Percentiles rank a stretch among this genome's conserved stretches.
Conservation (phyloP, 2,329 filamentous ascomycete genomes). For the Davidsoniella virescens region DNA sequence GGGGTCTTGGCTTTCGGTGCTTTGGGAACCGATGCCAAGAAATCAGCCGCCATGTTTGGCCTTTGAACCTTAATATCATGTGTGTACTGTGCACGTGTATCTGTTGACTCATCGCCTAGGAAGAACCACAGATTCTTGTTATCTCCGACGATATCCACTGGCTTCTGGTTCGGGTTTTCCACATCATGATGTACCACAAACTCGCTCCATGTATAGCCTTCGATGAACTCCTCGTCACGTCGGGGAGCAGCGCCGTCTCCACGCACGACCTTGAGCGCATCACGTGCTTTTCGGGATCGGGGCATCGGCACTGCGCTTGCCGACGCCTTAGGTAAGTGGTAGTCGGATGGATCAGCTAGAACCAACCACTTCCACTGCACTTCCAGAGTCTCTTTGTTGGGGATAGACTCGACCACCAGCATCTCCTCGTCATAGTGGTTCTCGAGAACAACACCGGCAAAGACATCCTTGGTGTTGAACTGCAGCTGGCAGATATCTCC, state of each 20-base stretch:
- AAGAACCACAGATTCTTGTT: constrained; percentile 69
- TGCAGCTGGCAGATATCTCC: constrained; percentile 81
- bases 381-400: constrained; percentile 62
- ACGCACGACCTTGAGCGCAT: constrained; percentile 44
- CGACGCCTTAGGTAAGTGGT: constrained; percentile 58
- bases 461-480: constrained; percentile 68
- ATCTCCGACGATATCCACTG: constrained; percentile 12
- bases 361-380: constrained; percentile 75
- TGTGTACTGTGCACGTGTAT: constrained; percentile 81
- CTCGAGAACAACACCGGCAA: constrained; percentile 75
- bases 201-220: constrained; percentile 60
- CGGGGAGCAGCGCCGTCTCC: constrained; percentile 44
- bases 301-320: constrained; percentile 54
- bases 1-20: constrained; percentile 24
- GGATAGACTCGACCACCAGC: constrained; percentile 66
- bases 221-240: constrained; percentile 50
- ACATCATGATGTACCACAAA: constrained; percentile 46
- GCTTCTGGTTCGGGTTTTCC: constrained; percentile 16
- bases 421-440: constrained; percentile 62
- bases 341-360: constrained; percentile 54
- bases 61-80: constrained; percentile 47
- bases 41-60: constrained; percentile 55
- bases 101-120: constrained; percentile 69
- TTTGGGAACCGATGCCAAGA: constrained; percentile 51
- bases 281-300: constrained; percentile 43